These are phyloP conservation scores for Quercus phellos DNA, from an alignment of 331 rosid genomes.

Conservation along the genomic window DNA sequence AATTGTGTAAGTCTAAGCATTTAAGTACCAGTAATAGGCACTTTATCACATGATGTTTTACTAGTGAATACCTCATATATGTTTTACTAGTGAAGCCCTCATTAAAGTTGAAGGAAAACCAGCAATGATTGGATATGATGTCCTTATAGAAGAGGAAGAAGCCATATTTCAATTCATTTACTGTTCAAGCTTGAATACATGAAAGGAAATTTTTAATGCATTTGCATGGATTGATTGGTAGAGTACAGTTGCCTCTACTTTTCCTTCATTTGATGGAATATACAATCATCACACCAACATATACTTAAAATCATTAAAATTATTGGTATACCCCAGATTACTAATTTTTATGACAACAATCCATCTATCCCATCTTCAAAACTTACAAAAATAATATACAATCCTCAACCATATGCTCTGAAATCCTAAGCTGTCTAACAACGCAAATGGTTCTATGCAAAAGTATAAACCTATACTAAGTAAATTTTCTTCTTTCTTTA, in stretches of 20 bases:
- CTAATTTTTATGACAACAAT: conserved; percentile 60
- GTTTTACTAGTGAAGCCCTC: neutral
- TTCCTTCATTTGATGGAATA: conserved; percentile 1
- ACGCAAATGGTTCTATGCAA: conserved; percentile 69
- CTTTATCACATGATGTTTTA: neutral
- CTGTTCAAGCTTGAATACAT: neutral
- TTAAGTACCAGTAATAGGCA: neutral
- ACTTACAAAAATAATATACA: conserved; percentile 86
- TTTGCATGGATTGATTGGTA: too few species aligned
- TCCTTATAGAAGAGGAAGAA: too few species aligned
- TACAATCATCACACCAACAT: conserved; percentile 5
- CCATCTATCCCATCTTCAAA: conserved; percentile 57
- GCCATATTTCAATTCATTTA: neutral
- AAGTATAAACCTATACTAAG: conserved; percentile 74
- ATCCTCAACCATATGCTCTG: conserved; percentile 73
- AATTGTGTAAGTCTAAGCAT: too few species aligned
- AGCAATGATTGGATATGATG: neutral
- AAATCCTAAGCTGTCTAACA: conserved; percentile 70
- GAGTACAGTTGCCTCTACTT: neutral
- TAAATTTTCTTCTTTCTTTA: conserved; percentile 57
- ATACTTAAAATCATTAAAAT: conserved; percentile 38
- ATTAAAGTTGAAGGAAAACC: neutral
- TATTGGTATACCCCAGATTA: conserved; percentile 55
- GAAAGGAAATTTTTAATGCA: neutral
- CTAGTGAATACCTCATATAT: neutral